Base-by-base conservation (phyloP, 139 green algal genomes). In the Yamagishiella unicocca region DNA sequence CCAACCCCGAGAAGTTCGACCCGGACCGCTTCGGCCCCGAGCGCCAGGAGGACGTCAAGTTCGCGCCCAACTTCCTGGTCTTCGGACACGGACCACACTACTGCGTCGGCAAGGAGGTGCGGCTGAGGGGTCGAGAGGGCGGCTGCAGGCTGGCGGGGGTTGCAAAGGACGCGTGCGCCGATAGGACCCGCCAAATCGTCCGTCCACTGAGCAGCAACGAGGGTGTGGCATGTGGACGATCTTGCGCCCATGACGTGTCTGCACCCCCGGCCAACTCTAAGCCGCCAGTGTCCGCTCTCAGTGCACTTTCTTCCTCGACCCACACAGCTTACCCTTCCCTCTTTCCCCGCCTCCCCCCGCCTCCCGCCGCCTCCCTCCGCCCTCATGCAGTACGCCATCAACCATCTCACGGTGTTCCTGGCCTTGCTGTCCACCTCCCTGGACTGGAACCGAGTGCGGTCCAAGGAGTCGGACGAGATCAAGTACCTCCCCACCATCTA, bases 401-500 rank as follows among this genome's bases (percentile, higher is more conserved):
- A 98, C 93, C 96, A 98, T 73, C 90, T 98, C 54, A 92, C 94
- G 0, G 75, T 79, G 42, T 98, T 96, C 93, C 89, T 98, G 68
- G 93, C 96, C 33, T 92, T 97, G 83, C 45, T 96, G 19, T 84
- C 89, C 43, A 96, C 93, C 27, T 86, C 82, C 27, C 83, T 94
- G 61, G 89, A 97, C 66, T 97, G 91, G 91, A 92, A 42, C 0
- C 92, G 95, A n/a, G 50, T 85, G 0, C 85, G 92, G 24, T 85
- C 71, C 38, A 55, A 62, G 12, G 75, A 78, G 37, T 83, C 22
- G 5, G 92, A 94, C 82, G 54, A 92, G 37, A 94, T 87, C 85
- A 92, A 94, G 42, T 98, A 98, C 92, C 93, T 98, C 75, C 96
- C 96, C 38, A 98, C 96, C 10, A 92, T 98, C 82, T 98, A 98